A percentile compares a stretch with the other conserved stretches of the same genome.
Evolutionary conservation across 2,329 filamentous ascomycete species (phyloP).

Genomic region (Ophiostoma piceae): DNA sequence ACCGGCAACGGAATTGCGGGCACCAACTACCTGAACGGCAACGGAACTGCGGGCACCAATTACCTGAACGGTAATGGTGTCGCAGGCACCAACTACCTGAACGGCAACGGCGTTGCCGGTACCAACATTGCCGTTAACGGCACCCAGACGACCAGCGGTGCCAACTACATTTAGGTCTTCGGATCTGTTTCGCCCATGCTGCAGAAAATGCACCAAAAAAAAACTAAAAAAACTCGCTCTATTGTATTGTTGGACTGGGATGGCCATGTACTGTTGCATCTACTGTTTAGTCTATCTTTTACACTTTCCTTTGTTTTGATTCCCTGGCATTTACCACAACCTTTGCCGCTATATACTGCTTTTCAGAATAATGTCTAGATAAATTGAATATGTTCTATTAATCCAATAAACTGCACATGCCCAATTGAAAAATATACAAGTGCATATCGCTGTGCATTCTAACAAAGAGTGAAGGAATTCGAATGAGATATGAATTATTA

Average conservation of each 20-base stretch:
- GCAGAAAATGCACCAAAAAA: not conserved
- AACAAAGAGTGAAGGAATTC: no score
- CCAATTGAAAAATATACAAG: no score
- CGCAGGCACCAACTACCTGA: constrained; percentile 22
- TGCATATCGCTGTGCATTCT: no score
- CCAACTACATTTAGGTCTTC: not conserved
- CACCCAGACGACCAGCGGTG: not conserved
- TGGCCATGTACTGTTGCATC: not conserved
- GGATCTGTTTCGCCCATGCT: not conserved
- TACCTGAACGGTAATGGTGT: not conserved
- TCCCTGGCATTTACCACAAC: not conserved
- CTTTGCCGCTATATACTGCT: not conserved
- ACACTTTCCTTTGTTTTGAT: constrained; percentile 6
- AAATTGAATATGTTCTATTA: no score
- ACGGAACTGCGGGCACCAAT: not conserved
- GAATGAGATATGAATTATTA: no score
- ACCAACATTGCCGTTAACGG: not conserved
- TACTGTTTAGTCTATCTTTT: not conserved
- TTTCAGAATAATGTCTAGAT: not conserved
- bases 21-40: not conserved
- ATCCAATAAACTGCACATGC: no score
- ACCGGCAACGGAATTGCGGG: constrained; percentile 26
- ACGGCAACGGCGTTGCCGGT: not conserved
- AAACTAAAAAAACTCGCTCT: not conserved
- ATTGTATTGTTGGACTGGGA: not conserved